Evolutionary conservation across 208 protist genomes (phyloP), one percentile per base, ranked within the genome.

Genomic region (Angomonas deanei): DNA sequence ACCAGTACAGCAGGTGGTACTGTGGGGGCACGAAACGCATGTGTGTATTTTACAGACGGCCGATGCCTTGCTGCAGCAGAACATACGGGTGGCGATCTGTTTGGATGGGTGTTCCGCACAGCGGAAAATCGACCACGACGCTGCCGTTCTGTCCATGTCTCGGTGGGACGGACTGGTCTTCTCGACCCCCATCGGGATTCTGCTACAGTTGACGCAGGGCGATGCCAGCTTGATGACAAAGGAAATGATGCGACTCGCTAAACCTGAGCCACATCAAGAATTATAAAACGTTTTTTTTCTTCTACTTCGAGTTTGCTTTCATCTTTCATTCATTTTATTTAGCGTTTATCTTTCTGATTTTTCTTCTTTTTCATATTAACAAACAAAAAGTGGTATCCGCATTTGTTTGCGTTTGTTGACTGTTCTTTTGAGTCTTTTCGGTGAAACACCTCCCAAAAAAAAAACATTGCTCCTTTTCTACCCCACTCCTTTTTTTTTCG

Each of bases 11-110:
- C 83, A 89, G 67, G 81, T 68, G 0, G 70, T 93, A 27, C 62
- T 93, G 30, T 89, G 76, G 72, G 87, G 87, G 19, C 61, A 78
- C 54, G 87, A 91, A 64, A 82, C 84, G 30, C 76, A 87, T 31
- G 82, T 84, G 19, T 93, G 87, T 61, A 30, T 93, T 21, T 19
- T 86, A 33, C 72, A 87, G 47, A 89, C 83, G 11, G 74, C 73
- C 28, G 78, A 83, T 15, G 87, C 73, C 24, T 65, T 93, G 11
- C 60, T 93, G 11, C 36, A 68, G n/a, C 56, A 56, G 21, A 76
- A 76, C 1, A 81, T 85, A 24, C 71, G 77, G 10, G 86, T 92
- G 5, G 75, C 74, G 28, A 64, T 92, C 21, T 61, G 71, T 32
- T 57, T 70, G 1, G 86, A 90, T 55, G 82, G 82, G 24, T 77